Base-by-base conservation (phyloP, 768 basidiomycete species). In the Mycena chlorophos region DNA sequence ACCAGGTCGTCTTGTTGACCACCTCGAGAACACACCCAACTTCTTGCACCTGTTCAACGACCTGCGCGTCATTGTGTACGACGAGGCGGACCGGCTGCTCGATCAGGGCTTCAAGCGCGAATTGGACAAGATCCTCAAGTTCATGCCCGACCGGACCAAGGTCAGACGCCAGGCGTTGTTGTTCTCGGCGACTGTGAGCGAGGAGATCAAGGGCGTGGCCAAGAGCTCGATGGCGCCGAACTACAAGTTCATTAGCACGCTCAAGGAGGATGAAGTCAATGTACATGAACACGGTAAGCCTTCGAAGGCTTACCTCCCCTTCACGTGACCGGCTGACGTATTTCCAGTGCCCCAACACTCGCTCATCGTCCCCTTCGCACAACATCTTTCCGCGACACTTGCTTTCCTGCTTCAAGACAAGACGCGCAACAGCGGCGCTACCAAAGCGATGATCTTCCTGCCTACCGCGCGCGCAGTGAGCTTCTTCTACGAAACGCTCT, bases 161-260 rank as follows among this genome's bases (percentile, higher is more conserved):
- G 76, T 84, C 10, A 82, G 79, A 3, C 78, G 87, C 56, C 88
- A 84, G 73, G 73, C 86, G 68, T 57, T 89, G 77, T 71, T 81
- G 72, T 91, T 88, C 66, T 88, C 87, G 3, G 89, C 88, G 1
- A 90, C 89, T 0, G 79, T 91, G 72, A 85, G 86, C 52, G 71
- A 80, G n/a, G 85, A 87, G 40, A 85, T 90, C 23, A 78, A 78
- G 51, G 66, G 79, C 68, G 78, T 83, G 1, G 63, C 63, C 22
- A 58, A 62, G 23, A 37, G 40, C 12, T 62, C 67, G 1, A 55
- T 71, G 38, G 63, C 63, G 12, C 52, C 64, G 4, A 67, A 71
- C 40, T 74, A 75, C 56, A 61, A 63, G 23, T 86, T 86, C 65
- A 73, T 88, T 53, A 82, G 82, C 19, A 88, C 86, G 10, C 71